Conservation (phyloP, 1,139 yeast species). For the Kodamaea alishanica region DNA sequence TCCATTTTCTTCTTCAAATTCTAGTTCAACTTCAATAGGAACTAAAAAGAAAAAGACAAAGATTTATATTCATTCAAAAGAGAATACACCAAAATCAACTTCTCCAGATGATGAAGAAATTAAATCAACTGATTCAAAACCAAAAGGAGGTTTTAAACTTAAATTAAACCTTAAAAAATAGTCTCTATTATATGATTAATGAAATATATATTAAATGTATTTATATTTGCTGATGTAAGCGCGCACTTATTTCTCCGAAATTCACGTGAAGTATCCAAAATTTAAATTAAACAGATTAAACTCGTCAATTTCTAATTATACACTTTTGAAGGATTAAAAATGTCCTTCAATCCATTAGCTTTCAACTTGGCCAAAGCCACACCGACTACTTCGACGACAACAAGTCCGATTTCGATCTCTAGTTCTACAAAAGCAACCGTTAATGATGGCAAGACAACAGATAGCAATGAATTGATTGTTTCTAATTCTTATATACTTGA, state of each 20-base stretch:
- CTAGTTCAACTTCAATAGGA: slow-evolving; percentile 5
- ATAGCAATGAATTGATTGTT: too few relatives aligned
- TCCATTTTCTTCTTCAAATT: slow-evolving; percentile 20
- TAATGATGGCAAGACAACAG: too few relatives aligned
- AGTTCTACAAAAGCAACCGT: too few relatives aligned
- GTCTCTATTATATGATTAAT: slow-evolving; percentile 1
- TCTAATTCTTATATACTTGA: too few relatives aligned
- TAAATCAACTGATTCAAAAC: slow-evolving; percentile 1
- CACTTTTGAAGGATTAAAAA: slow-evolving; percentile 7
- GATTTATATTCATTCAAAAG: slow-evolving; percentile 22
- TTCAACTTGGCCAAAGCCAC: slow-evolving; percentile 40
- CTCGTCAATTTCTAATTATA: neutral
- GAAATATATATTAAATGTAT: neutral
- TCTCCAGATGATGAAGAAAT: slow-evolving; percentile 8
- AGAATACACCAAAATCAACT: slow-evolving; percentile 10
- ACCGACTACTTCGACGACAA: slow-evolving; percentile 42
- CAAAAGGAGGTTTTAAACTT: slow-evolving; percentile 20
- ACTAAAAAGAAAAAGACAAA: slow-evolving; percentile 21
- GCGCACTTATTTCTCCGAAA: too few relatives aligned
- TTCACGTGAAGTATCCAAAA: neutral
- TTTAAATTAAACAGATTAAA: neutral
- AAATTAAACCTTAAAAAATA: slow-evolving; percentile 20
- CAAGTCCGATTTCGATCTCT: neutral
- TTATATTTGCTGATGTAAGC: too few relatives aligned
- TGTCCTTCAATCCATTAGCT: slow-evolving; percentile 35